Conservation (phyloP, 2,329 filamentous ascomycete genomes). For the Bertia moriformis region DNA sequence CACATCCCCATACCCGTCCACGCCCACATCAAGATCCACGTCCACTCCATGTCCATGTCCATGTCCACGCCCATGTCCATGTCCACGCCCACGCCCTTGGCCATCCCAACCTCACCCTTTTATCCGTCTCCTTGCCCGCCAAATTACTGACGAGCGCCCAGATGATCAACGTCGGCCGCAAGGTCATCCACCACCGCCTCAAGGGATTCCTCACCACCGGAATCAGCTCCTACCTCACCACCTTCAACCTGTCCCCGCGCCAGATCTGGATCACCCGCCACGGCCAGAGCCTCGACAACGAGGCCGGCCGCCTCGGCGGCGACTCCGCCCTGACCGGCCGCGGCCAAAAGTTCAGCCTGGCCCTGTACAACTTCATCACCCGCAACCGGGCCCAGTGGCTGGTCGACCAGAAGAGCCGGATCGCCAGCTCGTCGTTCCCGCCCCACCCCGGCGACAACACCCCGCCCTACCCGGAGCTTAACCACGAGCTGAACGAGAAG, state of each 20-base stretch:
- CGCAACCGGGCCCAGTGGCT: slow-evolving; percentile 71
- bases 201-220: slow-evolving; percentile 83
- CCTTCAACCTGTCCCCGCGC: slow-evolving; percentile 87
- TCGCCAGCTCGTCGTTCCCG: slow-evolving; percentile 66
- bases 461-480: slow-evolving; percentile 80
- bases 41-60: too few species aligned
- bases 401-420: slow-evolving; percentile 64
- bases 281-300: slow-evolving; percentile 80
- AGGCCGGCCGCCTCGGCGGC: slow-evolving; percentile 76
- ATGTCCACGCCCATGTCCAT: too few species aligned
- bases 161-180: slow-evolving; percentile 94
- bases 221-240: slow-evolving; percentile 86
- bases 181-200: slow-evolving; percentile 79
- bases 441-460: slow-evolving; percentile 82
- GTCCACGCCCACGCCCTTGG: too few species aligned
- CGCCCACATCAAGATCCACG: too few species aligned
- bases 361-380: slow-evolving; percentile 73
- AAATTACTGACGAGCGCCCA: too few species aligned
- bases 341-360: slow-evolving; percentile 64
- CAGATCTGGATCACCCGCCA: slow-evolving; percentile 98
- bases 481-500: slow-evolving; percentile 59
- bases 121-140: too few species aligned
- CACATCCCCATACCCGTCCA: too few species aligned
- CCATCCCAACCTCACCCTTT: too few species aligned
- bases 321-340: slow-evolving; percentile 73